A percentile compares a stretch with the other conserved stretches of the same genome.
These are phyloP conservation scores for Ceratocystis ficicola DNA, from an alignment of 2,329 filamentous ascomycete species.

Conservation along the genomic window DNA sequence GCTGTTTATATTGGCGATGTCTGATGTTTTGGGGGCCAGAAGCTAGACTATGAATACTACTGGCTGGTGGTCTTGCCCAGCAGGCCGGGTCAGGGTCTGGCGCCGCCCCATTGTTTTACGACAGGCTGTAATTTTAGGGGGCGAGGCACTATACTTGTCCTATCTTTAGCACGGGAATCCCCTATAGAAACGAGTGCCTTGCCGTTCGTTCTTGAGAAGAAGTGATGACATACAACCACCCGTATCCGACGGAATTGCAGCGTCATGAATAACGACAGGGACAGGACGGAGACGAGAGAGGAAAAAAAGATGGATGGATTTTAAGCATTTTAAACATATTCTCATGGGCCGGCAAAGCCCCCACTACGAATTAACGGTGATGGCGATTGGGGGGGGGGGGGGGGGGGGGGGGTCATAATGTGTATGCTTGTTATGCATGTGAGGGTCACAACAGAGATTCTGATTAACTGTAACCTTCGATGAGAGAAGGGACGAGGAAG, in stretches of 20 bases:
- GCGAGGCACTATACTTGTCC: background rate
- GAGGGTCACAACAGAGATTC: background rate
- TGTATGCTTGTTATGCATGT: background rate
- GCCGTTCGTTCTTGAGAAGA: too few relatives aligned
- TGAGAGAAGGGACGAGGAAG: background rate
- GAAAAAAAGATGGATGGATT: background rate
- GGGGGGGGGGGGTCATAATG: background rate
- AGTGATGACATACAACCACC: background rate
- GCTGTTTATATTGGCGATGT: too few relatives aligned
- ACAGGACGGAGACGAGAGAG: background rate
- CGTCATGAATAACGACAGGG: background rate
- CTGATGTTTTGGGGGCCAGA: too few relatives aligned
- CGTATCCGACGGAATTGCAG: background rate
- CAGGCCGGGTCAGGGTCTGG: too few relatives aligned
- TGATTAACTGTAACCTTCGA: background rate
- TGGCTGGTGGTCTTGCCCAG: too few relatives aligned
- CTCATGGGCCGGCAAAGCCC: background rate
- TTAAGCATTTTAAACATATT: background rate
- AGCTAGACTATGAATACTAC: too few relatives aligned
- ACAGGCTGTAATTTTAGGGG: background rate
- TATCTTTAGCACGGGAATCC: background rate
- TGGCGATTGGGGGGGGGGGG: background rate
- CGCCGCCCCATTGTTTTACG: too few relatives aligned
- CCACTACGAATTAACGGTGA: background rate
- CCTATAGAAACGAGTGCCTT: background rate